phyloP scores from a whole-genome alignment of 805 yeast genomes.

The Metschnikowia rubicola region DNA sequence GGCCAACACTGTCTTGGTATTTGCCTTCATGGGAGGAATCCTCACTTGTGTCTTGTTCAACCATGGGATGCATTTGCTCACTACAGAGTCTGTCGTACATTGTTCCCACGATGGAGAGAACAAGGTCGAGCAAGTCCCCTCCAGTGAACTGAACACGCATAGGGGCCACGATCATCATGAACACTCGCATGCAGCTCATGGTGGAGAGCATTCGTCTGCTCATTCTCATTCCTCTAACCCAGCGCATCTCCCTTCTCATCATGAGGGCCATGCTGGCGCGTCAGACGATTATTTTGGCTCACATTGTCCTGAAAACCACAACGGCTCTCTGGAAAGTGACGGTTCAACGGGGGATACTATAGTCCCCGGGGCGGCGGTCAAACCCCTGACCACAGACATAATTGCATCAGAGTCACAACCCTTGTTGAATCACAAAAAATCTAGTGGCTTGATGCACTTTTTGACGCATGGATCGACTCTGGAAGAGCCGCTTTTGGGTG shows the following conservation, averaged over 20 bases:
- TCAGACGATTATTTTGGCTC: slow-evolving; percentile 2
- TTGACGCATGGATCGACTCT: slow-evolving; percentile 19
- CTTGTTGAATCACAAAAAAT: slow-evolving; percentile 13
- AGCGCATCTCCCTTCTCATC: neutral
- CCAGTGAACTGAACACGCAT: slow-evolving; percentile 8
- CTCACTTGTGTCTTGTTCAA: slow-evolving; percentile 58
- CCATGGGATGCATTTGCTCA: slow-evolving; percentile 61
- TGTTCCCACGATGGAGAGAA: slow-evolving; percentile 62
- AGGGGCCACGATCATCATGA: slow-evolving; percentile 9
- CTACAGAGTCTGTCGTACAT: slow-evolving; percentile 81
- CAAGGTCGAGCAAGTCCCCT: slow-evolving; percentile 19
- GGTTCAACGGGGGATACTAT: neutral
- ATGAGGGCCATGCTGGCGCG: neutral
- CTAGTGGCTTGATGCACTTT: slow-evolving; percentile 26
- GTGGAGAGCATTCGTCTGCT: neutral
- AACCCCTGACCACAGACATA: neutral
- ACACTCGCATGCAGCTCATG: slow-evolving; percentile 12
- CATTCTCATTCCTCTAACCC: slow-evolving; percentile 16
- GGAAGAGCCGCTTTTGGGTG: slow-evolving; percentile 33
- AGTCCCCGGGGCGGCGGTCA: neutral
- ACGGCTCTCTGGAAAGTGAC: neutral
- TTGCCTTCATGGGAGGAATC: slow-evolving; percentile 58
- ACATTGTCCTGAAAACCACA: neutral
- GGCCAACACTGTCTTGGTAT: slow-evolving; percentile 38
- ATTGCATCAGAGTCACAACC: slow-evolving; percentile 8